phyloP scores from a whole-genome alignment of 768 basidiomycete species.

The Coprinopsis marcescibilis region DNA sequence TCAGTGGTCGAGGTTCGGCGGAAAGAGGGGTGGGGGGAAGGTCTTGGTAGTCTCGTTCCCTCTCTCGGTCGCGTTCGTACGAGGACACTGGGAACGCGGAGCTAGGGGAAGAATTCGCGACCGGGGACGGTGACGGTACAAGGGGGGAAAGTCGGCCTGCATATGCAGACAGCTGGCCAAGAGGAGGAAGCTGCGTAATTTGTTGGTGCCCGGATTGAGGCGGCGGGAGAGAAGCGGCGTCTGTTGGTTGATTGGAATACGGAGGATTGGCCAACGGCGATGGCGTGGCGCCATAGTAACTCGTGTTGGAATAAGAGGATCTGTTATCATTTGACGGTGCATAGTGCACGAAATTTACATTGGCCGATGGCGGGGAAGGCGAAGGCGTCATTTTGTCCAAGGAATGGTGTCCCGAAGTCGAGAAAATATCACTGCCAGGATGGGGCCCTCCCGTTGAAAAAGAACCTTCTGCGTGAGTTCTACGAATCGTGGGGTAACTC shows the following conservation, averaged over 20 bases:
- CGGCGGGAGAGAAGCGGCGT: conserved; percentile 17
- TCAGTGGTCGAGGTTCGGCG: conserved; percentile 32
- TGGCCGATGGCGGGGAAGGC: conserved; percentile 59
- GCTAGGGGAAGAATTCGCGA: conserved; percentile 33
- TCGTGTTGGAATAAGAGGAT: conserved; percentile 29
- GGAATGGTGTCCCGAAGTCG: conserved; percentile 37
- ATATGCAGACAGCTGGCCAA: conserved; percentile 29
- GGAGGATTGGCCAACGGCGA: conserved; percentile 47
- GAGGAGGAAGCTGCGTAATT: conserved; percentile 28
- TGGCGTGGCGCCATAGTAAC: conserved; percentile 45
- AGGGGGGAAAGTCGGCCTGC: conserved; percentile 30
- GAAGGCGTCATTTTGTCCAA: conserved; percentile 44
- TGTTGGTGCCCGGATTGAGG: conserved; percentile 16
- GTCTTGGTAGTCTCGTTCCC: conserved; percentile 34
- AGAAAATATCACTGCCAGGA: conserved; percentile 53
- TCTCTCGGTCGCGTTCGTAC: conserved; percentile 53
- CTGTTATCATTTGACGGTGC: conserved; percentile 27
- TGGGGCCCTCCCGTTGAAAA: conserved; percentile 41
- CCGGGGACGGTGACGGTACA: conserved; percentile 29
- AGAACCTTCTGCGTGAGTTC: conserved; percentile 43
- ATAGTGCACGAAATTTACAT: conserved; percentile 57
- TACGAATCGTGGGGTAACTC: conserved; percentile 41
- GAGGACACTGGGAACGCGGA: conserved; percentile 36
- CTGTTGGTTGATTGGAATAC: conserved; percentile 22
- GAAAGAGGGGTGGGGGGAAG: conserved; percentile 42